Percentiles rank a stretch among this genome's conserved stretches.
These are phyloP conservation scores for Pseudoscleropodium purum DNA, from an alignment of 225 moss, liverwort and hornwort genomes.

Conservation along the genomic window DNA sequence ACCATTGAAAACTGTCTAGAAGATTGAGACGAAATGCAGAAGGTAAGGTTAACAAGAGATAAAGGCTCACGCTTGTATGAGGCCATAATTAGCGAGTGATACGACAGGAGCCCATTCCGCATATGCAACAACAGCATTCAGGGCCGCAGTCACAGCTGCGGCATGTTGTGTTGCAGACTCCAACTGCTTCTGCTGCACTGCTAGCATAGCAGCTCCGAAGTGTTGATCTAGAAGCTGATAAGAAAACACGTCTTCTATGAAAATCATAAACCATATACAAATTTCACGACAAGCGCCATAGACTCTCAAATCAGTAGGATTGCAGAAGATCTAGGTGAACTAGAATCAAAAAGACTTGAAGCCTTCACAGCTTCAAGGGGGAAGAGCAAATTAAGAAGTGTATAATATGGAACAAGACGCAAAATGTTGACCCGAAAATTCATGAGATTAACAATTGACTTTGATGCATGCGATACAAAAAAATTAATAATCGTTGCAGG, in stretches of 20 bases:
- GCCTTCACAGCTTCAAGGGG: neutral
- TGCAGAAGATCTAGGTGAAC: neutral
- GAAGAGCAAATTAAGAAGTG: neutral
- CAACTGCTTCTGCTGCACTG: slow-evolving; percentile 56
- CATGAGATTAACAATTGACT: neutral
- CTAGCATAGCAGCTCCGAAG: slow-evolving; percentile 59
- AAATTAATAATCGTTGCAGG: neutral
- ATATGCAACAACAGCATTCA: slow-evolving; percentile 77
- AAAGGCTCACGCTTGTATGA: slow-evolving; percentile 75
- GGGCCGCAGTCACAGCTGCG: slow-evolving; percentile 73
- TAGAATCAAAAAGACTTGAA: neutral
- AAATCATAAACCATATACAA: neutral
- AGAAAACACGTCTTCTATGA: neutral
- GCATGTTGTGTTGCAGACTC: slow-evolving; percentile 66
- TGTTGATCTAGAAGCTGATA: slow-evolving; percentile 73
- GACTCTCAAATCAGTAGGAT: neutral
- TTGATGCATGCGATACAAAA: neutral
- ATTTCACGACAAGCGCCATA: neutral
- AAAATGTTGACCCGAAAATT: neutral
- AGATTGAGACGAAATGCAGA: neutral
- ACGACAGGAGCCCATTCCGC: slow-evolving; percentile 96
- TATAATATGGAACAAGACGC: neutral
- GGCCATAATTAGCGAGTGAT: slow-evolving; percentile 61
- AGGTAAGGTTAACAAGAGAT: neutral
- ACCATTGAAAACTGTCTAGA: neutral